Evolutionary conservation across 2,329 filamentous ascomycete genomes (phyloP).

Genomic region (Stylonectria norvegica): DNA sequence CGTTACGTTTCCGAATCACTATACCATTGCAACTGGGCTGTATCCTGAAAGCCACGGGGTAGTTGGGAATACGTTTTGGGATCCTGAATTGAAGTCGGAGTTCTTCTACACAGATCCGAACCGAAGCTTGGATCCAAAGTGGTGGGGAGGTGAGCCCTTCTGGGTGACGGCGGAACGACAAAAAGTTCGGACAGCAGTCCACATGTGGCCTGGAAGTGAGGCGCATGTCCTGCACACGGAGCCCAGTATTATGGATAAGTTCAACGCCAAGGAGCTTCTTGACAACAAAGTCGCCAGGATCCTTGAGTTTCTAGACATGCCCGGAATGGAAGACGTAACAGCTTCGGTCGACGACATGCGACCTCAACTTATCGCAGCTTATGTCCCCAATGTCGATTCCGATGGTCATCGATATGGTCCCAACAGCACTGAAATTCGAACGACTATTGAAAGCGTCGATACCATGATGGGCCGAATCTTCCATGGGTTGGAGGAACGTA

Average conservation of each 20-base stretch:
- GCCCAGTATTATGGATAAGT: slow-evolving; percentile 80
- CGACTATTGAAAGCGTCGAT: slow-evolving; percentile 77
- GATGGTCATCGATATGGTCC: slow-evolving; percentile 88
- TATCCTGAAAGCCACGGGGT: slow-evolving; percentile 92
- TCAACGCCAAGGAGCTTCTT: slow-evolving; percentile 72
- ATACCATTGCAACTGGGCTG: slow-evolving; percentile 85
- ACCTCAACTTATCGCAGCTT: slow-evolving; percentile 89
- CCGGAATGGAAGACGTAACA: slow-evolving; percentile 61
- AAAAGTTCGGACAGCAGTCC: slow-evolving; percentile 74
- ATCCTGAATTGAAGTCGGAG: slow-evolving; percentile 69
- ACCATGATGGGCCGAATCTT: slow-evolving; percentile 76
- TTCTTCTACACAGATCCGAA: slow-evolving; percentile 83
- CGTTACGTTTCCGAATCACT: slow-evolving; percentile 96
- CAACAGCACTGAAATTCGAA: slow-evolving; percentile 86
- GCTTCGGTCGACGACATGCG: slow-evolving; percentile 54
- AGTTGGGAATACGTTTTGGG: slow-evolving; percentile 94
- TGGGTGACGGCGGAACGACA: slow-evolving; percentile 91
- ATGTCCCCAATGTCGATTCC: slow-evolving; percentile 87
- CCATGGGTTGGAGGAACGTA: slow-evolving; percentile 70
- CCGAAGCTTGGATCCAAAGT: slow-evolving; percentile 76
- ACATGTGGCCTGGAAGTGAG: slow-evolving; percentile 99
- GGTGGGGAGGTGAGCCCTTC: slow-evolving; percentile 93
- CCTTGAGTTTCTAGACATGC: slow-evolving; percentile 78
- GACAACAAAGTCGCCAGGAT: slow-evolving; percentile 74
- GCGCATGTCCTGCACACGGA: slow-evolving; percentile 74